Evolutionary conservation across 2,329 filamentous ascomycete genomes (phyloP).

Genomic region (Colletotrichum echinochloae): DNA sequence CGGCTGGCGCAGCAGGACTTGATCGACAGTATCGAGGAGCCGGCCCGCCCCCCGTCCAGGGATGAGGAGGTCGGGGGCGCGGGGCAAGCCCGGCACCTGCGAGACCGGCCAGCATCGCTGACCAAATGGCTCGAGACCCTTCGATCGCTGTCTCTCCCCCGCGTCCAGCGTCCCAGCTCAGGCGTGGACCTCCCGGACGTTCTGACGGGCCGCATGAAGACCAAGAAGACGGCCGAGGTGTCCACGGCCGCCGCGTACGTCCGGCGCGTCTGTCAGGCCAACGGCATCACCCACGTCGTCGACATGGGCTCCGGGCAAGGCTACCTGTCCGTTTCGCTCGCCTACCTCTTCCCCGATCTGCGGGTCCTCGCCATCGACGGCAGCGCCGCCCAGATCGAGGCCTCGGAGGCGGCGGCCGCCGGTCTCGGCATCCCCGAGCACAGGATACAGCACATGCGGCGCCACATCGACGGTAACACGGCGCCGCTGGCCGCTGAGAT

Average conservation of each 20-base stretch:
- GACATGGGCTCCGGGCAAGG: slow-evolving; percentile 45
- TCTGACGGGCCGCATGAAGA: slow-evolving; percentile 46
- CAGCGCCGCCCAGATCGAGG: slow-evolving; percentile 47
- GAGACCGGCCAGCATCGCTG: slow-evolving; percentile 14
- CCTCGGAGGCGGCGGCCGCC: slow-evolving; percentile 44
- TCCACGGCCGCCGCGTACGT: slow-evolving; percentile 46
- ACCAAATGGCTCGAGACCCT: slow-evolving; percentile 4
- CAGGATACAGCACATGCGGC: slow-evolving; percentile 44
- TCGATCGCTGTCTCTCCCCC: slow-evolving; percentile 32
- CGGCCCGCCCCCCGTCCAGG: rapidly evolving
- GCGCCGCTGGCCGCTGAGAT: slow-evolving; percentile 43
- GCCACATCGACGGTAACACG: slow-evolving; percentile 48
- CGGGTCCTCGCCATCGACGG: slow-evolving; percentile 49
- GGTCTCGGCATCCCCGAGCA: slow-evolving; percentile 43
- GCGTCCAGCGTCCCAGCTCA: slow-evolving; percentile 42
- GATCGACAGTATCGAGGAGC: slow-evolving; percentile 47
- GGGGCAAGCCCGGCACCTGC: background rate
- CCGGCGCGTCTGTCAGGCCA: slow-evolving; percentile 42
- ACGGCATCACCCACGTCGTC: slow-evolving; percentile 46
- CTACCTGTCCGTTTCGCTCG: slow-evolving; percentile 48
- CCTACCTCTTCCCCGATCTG: slow-evolving; percentile 46
- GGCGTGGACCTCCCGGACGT: slow-evolving; percentile 42
- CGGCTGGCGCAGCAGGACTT: slow-evolving; percentile 48
- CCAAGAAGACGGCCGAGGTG: slow-evolving; percentile 49
- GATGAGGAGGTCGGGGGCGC: rapidly evolving